Percentiles rank a stretch among this genome's conserved stretches.
Evolutionary conservation across 2,329 filamentous ascomycete species (phyloP).

Genomic region (Didymellaceae sp.): DNA sequence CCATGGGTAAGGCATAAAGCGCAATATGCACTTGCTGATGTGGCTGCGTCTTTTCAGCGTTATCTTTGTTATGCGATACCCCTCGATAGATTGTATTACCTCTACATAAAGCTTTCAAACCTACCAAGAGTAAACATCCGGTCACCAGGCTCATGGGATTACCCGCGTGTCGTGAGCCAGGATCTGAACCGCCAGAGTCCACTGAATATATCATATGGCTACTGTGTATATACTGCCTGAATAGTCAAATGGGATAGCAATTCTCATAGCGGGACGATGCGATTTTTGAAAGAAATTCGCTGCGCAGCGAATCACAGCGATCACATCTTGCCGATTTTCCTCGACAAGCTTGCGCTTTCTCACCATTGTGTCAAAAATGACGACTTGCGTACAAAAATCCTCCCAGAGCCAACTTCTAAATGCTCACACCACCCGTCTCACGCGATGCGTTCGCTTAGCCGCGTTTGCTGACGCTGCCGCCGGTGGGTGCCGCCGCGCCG

Average conservation of each 20-base stretch:
- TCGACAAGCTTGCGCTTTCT: too few relatives aligned
- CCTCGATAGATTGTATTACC: background rate
- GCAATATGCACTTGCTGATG: background rate
- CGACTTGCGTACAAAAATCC: too few relatives aligned
- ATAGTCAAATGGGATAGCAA: too few relatives aligned
- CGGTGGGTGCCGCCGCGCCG: conserved; percentile 25
- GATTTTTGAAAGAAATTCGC: too few relatives aligned
- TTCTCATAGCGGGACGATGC: too few relatives aligned
- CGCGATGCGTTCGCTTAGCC: conserved; percentile 4
- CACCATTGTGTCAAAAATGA: too few relatives aligned
- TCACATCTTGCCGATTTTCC: too few relatives aligned
- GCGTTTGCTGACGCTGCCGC: conserved; percentile 19
- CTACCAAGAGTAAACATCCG: background rate
- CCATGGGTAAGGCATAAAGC: conserved; percentile 59
- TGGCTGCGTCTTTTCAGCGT: background rate
- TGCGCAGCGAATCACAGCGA: too few relatives aligned
- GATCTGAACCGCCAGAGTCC: too few relatives aligned
- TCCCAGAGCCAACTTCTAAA: background rate
- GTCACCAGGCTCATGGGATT: background rate
- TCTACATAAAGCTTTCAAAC: background rate
- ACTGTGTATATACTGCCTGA: too few relatives aligned
- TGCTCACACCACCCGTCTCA: conserved; percentile 17
- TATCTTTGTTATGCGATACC: conserved; percentile 7
- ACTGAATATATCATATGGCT: too few relatives aligned
- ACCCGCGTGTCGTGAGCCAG: too few relatives aligned